Base-by-base conservation (phyloP, 2,329 filamentous ascomycete genomes). In the Chaetomium olivaceum region DNA sequence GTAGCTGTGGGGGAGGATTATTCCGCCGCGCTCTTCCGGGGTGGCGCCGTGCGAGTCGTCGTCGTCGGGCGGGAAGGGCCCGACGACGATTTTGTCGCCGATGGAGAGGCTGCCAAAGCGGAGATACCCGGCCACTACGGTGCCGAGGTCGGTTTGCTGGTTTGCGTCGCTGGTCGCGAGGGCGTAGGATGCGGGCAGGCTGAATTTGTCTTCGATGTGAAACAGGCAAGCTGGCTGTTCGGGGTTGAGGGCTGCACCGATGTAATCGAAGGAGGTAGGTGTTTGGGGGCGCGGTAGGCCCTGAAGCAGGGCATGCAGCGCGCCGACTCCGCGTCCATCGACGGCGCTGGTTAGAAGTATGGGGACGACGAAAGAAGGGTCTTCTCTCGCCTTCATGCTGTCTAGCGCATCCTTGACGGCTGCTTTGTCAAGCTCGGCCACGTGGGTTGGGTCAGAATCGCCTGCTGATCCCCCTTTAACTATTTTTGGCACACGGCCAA, bases 191-290 rank as follows among this genome's bases (percentile, higher is more conserved):
- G 85, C 84, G 1, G 89, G 86, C 16, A 93, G 85, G 65, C 86
- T 91, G 76, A 96, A 98, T 1, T 93, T 88, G 71, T 97, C 94
- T 74, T 98, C 94, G 27, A 98, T 86, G 73, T 97, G 91, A 73
- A 98, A 98, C 1, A 97, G 79, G 39, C 85, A 85, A 4, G 81
- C 80, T 1, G 87, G 85, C 63, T 86, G 83, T 65, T 87, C 82
- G 0, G 86, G 86, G 65, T 87, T 87, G 61, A 87, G 73, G 1
- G 80, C 80, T 51, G 80, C 79, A 1, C 84, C 83, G n/a, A 83
- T 77, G 67, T 82, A 85, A 70, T 88, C 85, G 58, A 80, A 79
- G 0, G 83, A 74, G 1, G 83, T 85, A 8, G 84, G 83, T 0
- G 77, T 72, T 1, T 82, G 78, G 7, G 89, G 89, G 25, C 94